Percentiles rank a stretch among this genome's conserved stretches.
phyloP scores from a whole-genome alignment of 2,329 filamentous ascomycete genomes.

The Ploettnerulaceae sp. region DNA sequence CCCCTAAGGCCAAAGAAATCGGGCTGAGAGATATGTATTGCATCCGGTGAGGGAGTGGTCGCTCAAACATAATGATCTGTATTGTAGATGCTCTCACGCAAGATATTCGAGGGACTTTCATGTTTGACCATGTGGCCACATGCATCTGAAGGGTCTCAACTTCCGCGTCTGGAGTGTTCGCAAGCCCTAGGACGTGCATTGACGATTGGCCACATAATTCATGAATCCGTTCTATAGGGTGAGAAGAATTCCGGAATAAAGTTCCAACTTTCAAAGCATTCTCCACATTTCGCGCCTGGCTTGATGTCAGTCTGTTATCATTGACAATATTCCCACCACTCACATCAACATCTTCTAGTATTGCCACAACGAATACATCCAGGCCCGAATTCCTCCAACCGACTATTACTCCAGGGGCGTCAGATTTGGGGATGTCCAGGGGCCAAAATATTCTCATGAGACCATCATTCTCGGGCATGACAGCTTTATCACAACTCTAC shows the following conservation, averaged over 20 bases:
- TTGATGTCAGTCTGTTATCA: slow-evolving; percentile 25
- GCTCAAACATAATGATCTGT: slow-evolving; percentile 84
- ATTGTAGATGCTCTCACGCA: slow-evolving; percentile 69
- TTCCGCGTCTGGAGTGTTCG: slow-evolving; percentile 57
- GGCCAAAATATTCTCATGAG: slow-evolving; percentile 99
- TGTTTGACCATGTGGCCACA: slow-evolving; percentile 48
- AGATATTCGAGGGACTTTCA: slow-evolving; percentile 63
- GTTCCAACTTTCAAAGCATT: slow-evolving; percentile 79
- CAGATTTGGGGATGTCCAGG: slow-evolving; percentile 69
- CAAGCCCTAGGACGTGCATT: slow-evolving; percentile 80
- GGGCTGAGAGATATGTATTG: slow-evolving; percentile 92
- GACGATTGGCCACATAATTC: slow-evolving; percentile 76
- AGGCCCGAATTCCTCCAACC: slow-evolving; percentile 92
- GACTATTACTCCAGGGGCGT: slow-evolving; percentile 77
- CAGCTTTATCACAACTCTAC: slow-evolving; percentile 32
- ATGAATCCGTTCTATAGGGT: slow-evolving; percentile 75
- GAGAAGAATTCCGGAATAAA: slow-evolving; percentile 75
- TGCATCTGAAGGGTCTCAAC: slow-evolving; percentile 68
- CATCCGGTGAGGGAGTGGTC: slow-evolving; percentile 82
- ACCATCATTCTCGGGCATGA: slow-evolving; percentile 73
- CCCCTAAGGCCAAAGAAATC: slow-evolving; percentile 79
- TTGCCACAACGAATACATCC: slow-evolving; percentile 84
- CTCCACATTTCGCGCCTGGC: slow-evolving; percentile 63
- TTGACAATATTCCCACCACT: slow-evolving; percentile 32
- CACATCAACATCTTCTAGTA: slow-evolving; percentile 88